Evolutionary conservation across 306 rosid species (phyloP), one percentile per base, ranked within the genome.

Genomic region (Quercus robur): DNA sequence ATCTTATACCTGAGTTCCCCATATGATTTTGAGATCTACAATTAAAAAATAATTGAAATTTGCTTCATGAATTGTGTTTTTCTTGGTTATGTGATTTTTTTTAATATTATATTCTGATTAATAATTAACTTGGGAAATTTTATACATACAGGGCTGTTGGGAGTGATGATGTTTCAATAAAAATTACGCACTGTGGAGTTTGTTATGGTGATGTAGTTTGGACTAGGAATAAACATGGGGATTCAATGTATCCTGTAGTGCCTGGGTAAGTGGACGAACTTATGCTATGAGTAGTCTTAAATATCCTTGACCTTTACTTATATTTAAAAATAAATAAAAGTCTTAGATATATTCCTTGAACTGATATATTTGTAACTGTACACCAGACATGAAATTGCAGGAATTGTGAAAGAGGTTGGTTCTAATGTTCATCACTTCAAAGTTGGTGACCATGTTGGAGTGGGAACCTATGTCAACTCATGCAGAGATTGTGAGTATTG

Each of bases 351-450:
- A 49, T 20, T 62, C n/a, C 56, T 15, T 62, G 4, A 23, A 41
- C 73, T 68, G 30, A 35, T 73, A 58, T 26, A 7, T 75, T 69
- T 55, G 30, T 75, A 26, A 5, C 52, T 82, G 75, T 54, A 13
- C 49, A 57, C n/a, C 77, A 88, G 89, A 61, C 91, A 83, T 23
- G 91, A 88, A 84, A 88, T 88, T 56, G 91, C 80, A 19, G 91
- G 88, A 59, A 64, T 85, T 71, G 89, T 85, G 57, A 76, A 84
- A 79, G 75, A 44, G 52, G 85, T 88, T 25, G 91, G 91, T 70
- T 74, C 81, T 28, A 79, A 69, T 74, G 89, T 86, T 57, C 62
- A 57, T 12, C 75, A 74, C n/a, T 84, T 86, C 79, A 85, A 77
- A 81, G 88, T 81, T 5, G 91, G 88, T 11, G 89, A 88, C 77